Percentiles rank a stretch among this genome's conserved stretches.
phyloP scores from a whole-genome alignment of 73 alveolate species.

The Tetrahymena thermophila region DNA sequence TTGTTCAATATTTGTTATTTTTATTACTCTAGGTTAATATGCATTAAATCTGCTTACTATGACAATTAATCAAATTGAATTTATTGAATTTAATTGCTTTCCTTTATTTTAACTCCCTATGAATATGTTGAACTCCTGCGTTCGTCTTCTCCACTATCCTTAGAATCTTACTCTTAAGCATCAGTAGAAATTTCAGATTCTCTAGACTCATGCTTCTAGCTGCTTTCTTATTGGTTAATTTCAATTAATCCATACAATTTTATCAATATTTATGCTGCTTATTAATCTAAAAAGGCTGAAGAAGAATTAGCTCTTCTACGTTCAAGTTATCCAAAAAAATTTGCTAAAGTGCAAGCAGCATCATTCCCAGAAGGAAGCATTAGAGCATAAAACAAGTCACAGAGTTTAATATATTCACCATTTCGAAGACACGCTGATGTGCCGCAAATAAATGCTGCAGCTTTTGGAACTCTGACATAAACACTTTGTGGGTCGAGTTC shows the following conservation, averaged over 20 bases:
- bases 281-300: conserved; percentile 51
- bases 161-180: neutral
- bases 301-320: conserved; percentile 46
- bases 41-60: neutral
- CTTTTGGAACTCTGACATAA: conserved; percentile 53
- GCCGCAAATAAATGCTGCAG: conserved; percentile 66
- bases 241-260: neutral
- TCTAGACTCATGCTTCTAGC: neutral
- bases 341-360: conserved; percentile 56
- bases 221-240: neutral
- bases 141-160: neutral
- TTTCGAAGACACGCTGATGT: conserved; percentile 69
- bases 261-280: neutral
- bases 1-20: neutral
- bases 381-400: conserved; percentile 68
- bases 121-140: neutral
- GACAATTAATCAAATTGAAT: conserved; percentile 8
- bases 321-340: conserved; percentile 61
- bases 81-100: conserved; percentile 35
- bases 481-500: conserved; percentile 51
- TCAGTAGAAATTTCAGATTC: neutral
- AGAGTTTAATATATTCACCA: conserved; percentile 66
- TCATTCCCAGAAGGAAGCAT: conserved; percentile 69
- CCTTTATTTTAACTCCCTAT: conserved; percentile 45
- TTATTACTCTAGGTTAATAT: conserved; percentile 6